Base-by-base conservation (phyloP, 163 green algal species). In the Coccomyxa subellipsoidea region DNA sequence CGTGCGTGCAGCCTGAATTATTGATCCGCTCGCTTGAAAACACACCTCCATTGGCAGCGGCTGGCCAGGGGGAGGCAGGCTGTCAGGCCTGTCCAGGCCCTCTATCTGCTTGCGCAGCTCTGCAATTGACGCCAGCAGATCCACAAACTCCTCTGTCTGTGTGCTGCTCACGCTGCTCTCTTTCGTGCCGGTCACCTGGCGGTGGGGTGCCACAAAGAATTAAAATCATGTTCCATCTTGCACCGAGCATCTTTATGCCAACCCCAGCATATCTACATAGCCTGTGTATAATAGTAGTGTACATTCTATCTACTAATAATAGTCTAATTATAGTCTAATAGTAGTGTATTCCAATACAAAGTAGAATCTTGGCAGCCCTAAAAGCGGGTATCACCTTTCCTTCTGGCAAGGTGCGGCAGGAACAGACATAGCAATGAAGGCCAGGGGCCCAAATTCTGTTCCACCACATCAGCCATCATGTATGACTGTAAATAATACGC, bases 61-160 rank as follows among this genome's bases (percentile, higher is more conserved):
- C 32, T 73, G 66, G 21, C 66, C 66, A 35, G 66, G 66, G n/a
- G 66, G 66, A 32, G 66, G 66, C 31, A 73, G 66, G n/a, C n/a
- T 23, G 2, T 32, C 66, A 36, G 66, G 66, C 10, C 66, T 32
- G 29, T 73, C 29, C 66, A 73, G 15, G 66, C 66, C 66, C 27
- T 73, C n/a, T 32, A 73, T 73, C 66, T 73, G 66, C 66, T 34
- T 32, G 66, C 66, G 29, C 27, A 73, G 66, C 66, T 73, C 66
- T 34, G n/a, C n/a, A 34, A 73, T 73, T 3, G 66, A 73, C n/a
- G 27, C 29, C 29, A 73, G 66, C 66, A 73, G 66, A n/a, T 73
- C 66, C 66, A 73, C 66, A 73, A 73, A 73, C 66, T 73, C 66
- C 8, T 73, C 66, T 23, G 66, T 36, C 66, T 73, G 66, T n/a